Base-by-base conservation (phyloP, 371 early-diverging fungal genomes). In the Dinochytrium kinnereticum region DNA sequence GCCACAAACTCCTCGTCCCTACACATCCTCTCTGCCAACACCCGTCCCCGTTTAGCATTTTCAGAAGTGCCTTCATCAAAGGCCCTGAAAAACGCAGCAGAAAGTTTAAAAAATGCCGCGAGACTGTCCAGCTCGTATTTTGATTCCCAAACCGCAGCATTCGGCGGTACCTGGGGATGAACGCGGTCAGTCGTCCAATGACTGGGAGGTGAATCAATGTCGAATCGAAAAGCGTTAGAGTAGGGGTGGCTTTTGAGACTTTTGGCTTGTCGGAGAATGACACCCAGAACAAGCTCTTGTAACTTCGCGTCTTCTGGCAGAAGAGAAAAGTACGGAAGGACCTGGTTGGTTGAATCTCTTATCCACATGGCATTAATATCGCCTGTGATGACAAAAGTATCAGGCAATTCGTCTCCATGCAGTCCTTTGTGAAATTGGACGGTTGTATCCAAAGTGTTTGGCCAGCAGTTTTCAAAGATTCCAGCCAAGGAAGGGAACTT, bases 321-420 rank as follows among this genome's bases (percentile, higher is more conserved):
- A 64, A 84, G 86, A 5, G 84, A 80, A 15, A 90, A 51, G 53
- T 89, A 89, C 0, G 89, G 89, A 13, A 85, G 61, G 1, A 90
- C 64, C 68, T 90, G 91, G 75, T 90, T 89, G n/a, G 90, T 82
- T 51, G 89, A 88, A 73, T 90, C 91, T 44, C 91, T 82, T 0
- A 90, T 78, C 91, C 91, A 90, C 86, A 89, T 89, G 24, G 91
- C 91, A 13, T 87, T 82, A 31, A 90, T 90, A 64, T 90, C 91
- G 21, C 91, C 91, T 0, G 91, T 90, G 33, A 90, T 86, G 1
- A 90, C 76, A 73, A 86, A 90, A 0, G 88, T 79, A 39, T 88
- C 79, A 21, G 87, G 86, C 37, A 79, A 69, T 15, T 53, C 33
- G 44, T 59, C 49, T 38, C 77, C 68, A 17, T 5, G 26, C 64